Evolutionary conservation across 2,329 filamentous ascomycete genomes (phyloP).

Genomic region (Aspergillus tubingensis): DNA sequence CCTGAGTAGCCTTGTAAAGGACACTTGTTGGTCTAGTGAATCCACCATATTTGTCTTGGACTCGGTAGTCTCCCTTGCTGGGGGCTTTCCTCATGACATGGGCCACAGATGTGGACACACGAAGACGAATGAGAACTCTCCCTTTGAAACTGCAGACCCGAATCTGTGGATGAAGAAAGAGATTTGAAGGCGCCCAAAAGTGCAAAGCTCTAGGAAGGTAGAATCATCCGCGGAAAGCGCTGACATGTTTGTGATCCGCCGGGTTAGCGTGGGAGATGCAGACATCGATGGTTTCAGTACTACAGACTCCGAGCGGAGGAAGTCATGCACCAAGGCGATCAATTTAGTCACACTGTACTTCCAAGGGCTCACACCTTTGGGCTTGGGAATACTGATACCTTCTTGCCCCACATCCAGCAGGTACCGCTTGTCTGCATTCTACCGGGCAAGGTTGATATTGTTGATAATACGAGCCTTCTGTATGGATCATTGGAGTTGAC

Average conservation of each 20-base stretch:
- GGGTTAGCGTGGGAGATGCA: not conserved
- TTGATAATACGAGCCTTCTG: not conserved
- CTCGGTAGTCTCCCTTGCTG: not conserved
- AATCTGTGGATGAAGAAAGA: not conserved
- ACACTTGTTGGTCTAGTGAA: not conserved
- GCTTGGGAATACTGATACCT: not conserved
- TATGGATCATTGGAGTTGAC: too few relatives aligned
- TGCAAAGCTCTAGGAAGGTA: not conserved
- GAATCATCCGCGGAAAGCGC: not conserved
- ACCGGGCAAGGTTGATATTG: not conserved
- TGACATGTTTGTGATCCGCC: not conserved
- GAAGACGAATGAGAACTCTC: slow-evolving; percentile 4
- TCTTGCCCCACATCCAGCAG: not conserved
- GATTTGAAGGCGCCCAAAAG: not conserved
- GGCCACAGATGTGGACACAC: not conserved
- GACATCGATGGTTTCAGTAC: not conserved
- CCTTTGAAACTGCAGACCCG: not conserved
- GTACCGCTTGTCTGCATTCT: slow-evolving; percentile 6
- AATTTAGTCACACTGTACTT: not conserved
- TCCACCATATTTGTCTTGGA: not conserved
- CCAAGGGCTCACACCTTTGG: not conserved
- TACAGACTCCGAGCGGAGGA: not conserved
- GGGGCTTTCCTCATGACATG: not conserved
- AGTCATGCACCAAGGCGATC: not conserved
- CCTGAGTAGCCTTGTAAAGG: too few relatives aligned